phyloP scores from a whole-genome alignment of 2,329 filamentous ascomycete species.

The Neonectria ditissima region DNA sequence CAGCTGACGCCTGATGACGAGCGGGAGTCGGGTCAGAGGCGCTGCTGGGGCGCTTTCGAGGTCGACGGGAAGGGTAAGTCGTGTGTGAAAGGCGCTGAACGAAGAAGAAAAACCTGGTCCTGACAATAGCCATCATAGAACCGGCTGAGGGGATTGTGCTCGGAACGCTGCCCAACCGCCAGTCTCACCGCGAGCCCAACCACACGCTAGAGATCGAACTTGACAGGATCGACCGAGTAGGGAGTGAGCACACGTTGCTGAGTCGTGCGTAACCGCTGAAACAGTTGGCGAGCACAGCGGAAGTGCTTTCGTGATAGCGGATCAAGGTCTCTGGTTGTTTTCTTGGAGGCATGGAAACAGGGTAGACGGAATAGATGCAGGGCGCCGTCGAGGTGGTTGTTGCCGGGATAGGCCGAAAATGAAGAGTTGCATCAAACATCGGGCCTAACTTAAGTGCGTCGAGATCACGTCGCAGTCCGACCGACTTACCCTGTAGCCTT shows the following conservation, averaged over 20 bases:
- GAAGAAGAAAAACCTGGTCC: neutral
- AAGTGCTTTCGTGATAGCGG: conserved; percentile 4
- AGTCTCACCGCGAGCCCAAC: neutral
- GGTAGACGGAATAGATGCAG: conserved; percentile 26
- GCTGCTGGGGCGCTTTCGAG: neutral
- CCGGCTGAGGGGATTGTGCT: neutral
- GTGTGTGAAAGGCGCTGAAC: neutral
- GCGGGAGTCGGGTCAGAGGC: neutral
- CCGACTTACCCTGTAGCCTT: conserved; percentile 14
- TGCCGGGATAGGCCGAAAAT: conserved; percentile 19
- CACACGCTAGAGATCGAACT: neutral
- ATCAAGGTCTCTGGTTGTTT: neutral
- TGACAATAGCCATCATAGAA: neutral
- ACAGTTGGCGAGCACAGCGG: neutral
- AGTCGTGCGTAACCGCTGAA: neutral
- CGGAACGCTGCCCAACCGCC: neutral
- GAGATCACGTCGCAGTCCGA: neutral
- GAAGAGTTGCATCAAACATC: conserved; percentile 23
- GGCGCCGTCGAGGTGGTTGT: conserved; percentile 19
- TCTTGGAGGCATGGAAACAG: conserved; percentile 1
- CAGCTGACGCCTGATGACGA: conserved; percentile 3
- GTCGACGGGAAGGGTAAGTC: neutral
- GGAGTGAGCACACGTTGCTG: neutral
- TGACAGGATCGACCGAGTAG: neutral
- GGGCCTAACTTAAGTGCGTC: neutral